These are phyloP conservation scores for Chytriomyces sp. DNA, from an alignment of 192 early-diverging fungal species.

Conservation along the genomic window DNA sequence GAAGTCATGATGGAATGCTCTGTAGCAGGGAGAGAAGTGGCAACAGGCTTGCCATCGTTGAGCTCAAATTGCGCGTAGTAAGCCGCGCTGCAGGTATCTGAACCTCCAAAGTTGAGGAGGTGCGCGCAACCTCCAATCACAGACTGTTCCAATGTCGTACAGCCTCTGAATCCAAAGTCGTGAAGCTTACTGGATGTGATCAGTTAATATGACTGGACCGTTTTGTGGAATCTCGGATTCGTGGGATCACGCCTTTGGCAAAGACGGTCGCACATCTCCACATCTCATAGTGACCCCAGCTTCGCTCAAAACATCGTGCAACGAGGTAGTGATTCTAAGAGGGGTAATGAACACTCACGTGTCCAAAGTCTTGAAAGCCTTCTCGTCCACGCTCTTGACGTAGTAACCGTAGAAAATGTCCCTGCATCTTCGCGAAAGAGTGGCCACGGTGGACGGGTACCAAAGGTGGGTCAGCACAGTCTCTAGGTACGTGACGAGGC, in stretches of 20 bases:
- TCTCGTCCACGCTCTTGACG: conserved; percentile 66
- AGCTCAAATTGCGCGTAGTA: conserved; percentile 78
- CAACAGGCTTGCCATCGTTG: conserved; percentile 75
- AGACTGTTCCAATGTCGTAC: conserved; percentile 83
- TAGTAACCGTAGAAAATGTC: conserved; percentile 65
- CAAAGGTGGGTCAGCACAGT: conserved; percentile 81
- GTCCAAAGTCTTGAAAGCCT: conserved; percentile 54
- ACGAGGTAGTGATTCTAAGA: too few species aligned
- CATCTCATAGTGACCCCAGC: too few species aligned
- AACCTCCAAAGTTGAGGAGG: conserved; percentile 80
- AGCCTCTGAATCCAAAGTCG: conserved; percentile 92
- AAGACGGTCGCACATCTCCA: too few species aligned
- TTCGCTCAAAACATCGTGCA: too few species aligned
- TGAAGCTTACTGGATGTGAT: conserved; percentile 66
- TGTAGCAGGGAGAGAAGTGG: conserved; percentile 79
- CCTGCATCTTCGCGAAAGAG: conserved; percentile 69
- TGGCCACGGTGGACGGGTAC: conserved; percentile 87
- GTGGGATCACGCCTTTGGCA: too few species aligned
- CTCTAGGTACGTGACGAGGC: conserved; percentile 82
- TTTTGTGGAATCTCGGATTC: too few species aligned
- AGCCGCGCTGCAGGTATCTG: conserved; percentile 78
- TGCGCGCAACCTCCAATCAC: conserved; percentile 85
- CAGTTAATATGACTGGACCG: too few species aligned
- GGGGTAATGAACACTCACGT: too few species aligned
- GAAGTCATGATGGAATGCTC: conserved; percentile 92